Percentiles rank a stretch among this genome's conserved stretches.
Evolutionary conservation across 306 rosid species (phyloP).

Genomic region (Ammopiptanthus mongolicus): DNA sequence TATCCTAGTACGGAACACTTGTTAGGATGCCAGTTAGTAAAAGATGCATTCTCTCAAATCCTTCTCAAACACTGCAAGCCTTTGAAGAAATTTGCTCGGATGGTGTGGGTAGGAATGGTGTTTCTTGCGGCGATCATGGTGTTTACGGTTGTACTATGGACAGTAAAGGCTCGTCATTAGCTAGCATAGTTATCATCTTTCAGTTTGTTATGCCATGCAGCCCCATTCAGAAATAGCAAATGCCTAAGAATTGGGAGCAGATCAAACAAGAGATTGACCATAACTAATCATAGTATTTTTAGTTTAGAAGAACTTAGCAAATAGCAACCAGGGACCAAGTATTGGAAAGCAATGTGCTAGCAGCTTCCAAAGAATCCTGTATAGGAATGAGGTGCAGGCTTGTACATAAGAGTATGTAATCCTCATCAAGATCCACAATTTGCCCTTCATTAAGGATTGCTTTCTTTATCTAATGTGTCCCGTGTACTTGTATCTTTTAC

Average conservation of each 20-base stretch:
- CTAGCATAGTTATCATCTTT: slow-evolving; percentile 12
- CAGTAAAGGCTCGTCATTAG: slow-evolving; percentile 22
- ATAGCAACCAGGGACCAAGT: not conserved
- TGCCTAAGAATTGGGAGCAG: slow-evolving; percentile 14
- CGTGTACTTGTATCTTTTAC: not conserved
- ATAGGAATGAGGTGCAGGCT: not conserved
- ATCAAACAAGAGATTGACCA: slow-evolving; percentile 6
- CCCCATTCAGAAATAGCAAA: slow-evolving; percentile 14
- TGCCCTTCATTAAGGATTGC: not conserved
- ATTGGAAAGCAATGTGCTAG: too few species aligned
- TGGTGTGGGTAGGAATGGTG: slow-evolving; percentile 45
- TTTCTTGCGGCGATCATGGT: slow-evolving; percentile 41
- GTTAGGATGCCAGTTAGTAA: slow-evolving; percentile 50
- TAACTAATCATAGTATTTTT: not conserved
- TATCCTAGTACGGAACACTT: slow-evolving; percentile 56
- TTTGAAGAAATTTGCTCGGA: slow-evolving; percentile 34
- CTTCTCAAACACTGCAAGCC: slow-evolving; percentile 55
- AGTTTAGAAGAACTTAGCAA: slow-evolving; percentile 12
- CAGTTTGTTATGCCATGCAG: slow-evolving; percentile 18
- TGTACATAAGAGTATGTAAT: not conserved
- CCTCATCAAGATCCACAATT: not conserved
- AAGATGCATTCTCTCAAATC: slow-evolving; percentile 56
- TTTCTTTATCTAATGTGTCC: not conserved
- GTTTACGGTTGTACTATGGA: slow-evolving; percentile 46
- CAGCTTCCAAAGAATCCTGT: not conserved